Evolutionary conservation across 805 yeast species (phyloP), one percentile per base, ranked within the genome.

Genomic region (Metschnikowia hibisci): DNA sequence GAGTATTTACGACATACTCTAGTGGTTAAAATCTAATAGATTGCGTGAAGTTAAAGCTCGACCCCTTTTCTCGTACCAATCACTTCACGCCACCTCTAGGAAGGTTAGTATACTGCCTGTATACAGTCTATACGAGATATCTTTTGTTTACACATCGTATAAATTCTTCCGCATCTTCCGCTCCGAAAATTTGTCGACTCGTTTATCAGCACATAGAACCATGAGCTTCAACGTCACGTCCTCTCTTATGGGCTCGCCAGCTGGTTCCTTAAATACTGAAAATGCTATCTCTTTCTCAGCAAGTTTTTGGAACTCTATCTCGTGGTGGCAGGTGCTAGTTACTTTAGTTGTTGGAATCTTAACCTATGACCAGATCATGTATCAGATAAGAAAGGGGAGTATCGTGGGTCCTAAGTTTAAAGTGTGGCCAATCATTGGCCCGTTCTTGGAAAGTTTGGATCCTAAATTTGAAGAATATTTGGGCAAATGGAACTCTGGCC

Each of bases 391-490:
- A 50, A 93, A 93, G 66, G 97, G 97, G 33, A 60, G 78, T 27
- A 88, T 91, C 62, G 96, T 88, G 7, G 99, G 99, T 16, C 99
- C 97, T 11, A 66, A 69, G 34, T 81, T 75, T 63, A 93, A 93
- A 66, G 57, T 89, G 45, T 91, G 95, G 89, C 99, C 99, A 2
- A 73, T 93, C 39, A 90, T 93, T 54, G 99, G 99, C 2, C 98
- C 99, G 3, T 93, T 93, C 56, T 71, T 93, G 64, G 97, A 93
- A 62, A 82, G 93, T 13, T 71, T 93, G 61, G 91, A 93, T 69
- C 99, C 99, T 15, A 90, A 91, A 62, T 93, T 93, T 62, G 96
- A 86, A 60, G 96, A 85, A 59, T 93, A 93, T 65, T 73, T 80
- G 63, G 87, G 87, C 39, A 93, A 93, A 64, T 93, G 99, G 99